phyloP scores from a whole-genome alignment of 2,329 filamentous ascomycete genomes.

The Colletotrichum paranaense region DNA sequence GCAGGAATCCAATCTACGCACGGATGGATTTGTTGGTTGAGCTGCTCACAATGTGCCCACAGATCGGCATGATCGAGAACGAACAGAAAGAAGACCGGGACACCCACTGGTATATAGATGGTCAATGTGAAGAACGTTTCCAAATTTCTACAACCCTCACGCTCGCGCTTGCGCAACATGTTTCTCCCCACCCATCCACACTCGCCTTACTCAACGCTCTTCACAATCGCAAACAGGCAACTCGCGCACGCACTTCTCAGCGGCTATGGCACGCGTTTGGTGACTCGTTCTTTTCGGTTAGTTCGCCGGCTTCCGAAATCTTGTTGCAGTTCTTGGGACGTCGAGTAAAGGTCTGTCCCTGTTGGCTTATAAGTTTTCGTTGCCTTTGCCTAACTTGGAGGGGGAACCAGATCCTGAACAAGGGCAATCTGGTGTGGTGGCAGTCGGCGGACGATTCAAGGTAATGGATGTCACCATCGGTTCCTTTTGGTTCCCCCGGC shows the following conservation, averaged over 20 bases:
- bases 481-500: not conserved
- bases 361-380: conserved; percentile 2
- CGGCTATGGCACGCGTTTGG: not conserved
- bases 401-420: not conserved
- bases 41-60: conserved; percentile 19
- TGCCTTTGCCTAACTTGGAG: conserved; percentile 2
- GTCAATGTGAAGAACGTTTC: conserved; percentile 31
- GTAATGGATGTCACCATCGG: not conserved
- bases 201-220: not conserved
- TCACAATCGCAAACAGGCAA: not conserved
- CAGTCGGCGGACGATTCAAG: not conserved
- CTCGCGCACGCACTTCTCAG: not conserved
- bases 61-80: conserved; percentile 13
- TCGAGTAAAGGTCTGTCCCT: conserved; percentile 1
- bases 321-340: conserved; percentile 6
- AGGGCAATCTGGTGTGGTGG: not conserved
- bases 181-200: not conserved
- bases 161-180: not conserved
- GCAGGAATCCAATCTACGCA: conserved; percentile 11
- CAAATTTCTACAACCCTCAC: not conserved
- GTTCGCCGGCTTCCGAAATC: conserved; percentile 22
- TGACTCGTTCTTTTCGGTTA: conserved; percentile 6
- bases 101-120: conserved; percentile 33
- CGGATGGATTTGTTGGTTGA: conserved; percentile 6
- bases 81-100: conserved; percentile 12